Evolutionary conservation across 2,329 filamentous ascomycete genomes (phyloP).

Genomic region (Neofusicoccum laricinum): DNA sequence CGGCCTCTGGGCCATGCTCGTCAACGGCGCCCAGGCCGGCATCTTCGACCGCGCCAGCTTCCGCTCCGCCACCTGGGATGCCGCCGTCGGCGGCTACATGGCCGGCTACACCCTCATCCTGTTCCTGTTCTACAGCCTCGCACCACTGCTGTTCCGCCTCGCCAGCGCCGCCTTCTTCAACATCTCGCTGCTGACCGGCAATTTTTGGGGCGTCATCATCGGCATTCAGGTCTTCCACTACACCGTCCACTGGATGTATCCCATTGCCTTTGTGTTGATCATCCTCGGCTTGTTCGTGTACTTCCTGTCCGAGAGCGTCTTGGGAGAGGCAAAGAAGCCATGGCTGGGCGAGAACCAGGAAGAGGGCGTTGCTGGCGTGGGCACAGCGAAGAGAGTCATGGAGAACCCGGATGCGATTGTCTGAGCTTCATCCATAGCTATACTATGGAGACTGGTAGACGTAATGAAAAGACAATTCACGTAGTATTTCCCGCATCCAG

Average conservation of each 20-base stretch:
- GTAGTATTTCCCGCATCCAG: neutral
- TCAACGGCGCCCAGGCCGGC: conserved; percentile 85
- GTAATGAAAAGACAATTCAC: neutral
- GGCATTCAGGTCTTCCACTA: conserved; percentile 82
- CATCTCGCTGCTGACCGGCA: conserved; percentile 87
- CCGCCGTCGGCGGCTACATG: conserved; percentile 71
- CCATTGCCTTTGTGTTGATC: conserved; percentile 91
- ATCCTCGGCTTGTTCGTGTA: conserved; percentile 82
- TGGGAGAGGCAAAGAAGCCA: conserved; percentile 90
- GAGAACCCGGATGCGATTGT: conserved; percentile 40
- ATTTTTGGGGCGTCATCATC: conserved; percentile 96
- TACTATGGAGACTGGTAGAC: neutral
- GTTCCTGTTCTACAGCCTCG: conserved; percentile 80
- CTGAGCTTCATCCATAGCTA: conserved; percentile 19
- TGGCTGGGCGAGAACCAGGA: conserved; percentile 91
- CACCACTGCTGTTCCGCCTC: conserved; percentile 84
- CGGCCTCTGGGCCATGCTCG: conserved; percentile 73
- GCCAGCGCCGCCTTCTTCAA: conserved; percentile 94
- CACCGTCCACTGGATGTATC: conserved; percentile 84
- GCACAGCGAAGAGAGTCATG: conserved; percentile 72
- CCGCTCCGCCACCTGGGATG: conserved; percentile 43
- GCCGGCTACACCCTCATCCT: conserved; percentile 86
- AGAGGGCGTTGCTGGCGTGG: conserved; percentile 72
- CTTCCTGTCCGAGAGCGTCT: conserved; percentile 75
- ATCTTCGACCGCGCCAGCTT: conserved; percentile 87